Evolutionary conservation across 1,284 basidiomycete genomes (phyloP), one percentile per base, ranked within the genome.

Genomic region (Ustilago curta): DNA sequence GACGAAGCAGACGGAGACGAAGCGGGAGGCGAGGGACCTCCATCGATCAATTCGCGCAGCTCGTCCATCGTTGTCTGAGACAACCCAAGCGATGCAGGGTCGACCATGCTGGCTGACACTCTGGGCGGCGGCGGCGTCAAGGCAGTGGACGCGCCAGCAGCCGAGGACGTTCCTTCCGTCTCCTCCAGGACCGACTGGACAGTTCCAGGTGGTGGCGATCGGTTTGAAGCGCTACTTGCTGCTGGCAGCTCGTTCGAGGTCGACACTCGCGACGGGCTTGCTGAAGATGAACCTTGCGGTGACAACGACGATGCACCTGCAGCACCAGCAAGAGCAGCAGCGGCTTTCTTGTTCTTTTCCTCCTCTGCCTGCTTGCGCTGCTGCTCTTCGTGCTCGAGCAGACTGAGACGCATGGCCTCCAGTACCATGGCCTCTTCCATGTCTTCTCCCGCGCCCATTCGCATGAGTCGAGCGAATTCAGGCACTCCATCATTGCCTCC

Each of bases 371-470:
- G 73, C 62, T 86, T 84, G 62, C 82, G 79, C 49, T 84, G 87
- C 44, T 85, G 85, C 70, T 88, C 87, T 71, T 89, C 89, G 71
- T 98, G 94, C 77, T 99, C 96, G 57, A 97, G 85, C 73, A 98
- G 87, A 47, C 94, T 97, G 62, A 97, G 87, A 44, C 96, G 90
- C 95, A 99, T 97, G 1, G 96, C 97, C 86, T 99, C 96, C 93
- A 96, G 95, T 58, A 99, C 88, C 95, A 99, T 97, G 50, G 98
- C 87, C 92, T 96, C 94, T 87, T 96, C 94, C 68, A 95, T 85
- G 86, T 95, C 93, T 83, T 92, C 91, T 14, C 91, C 92, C 43
- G 50, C 94, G 90, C 69, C 95, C 89, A 40, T 92, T 90, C 40
- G 94, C 94, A 50, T 93, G 91, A 59, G 94, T 92, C 73, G 92